Base-by-base conservation (phyloP, 768 basidiomycete species). In the Suillus paluster region DNA sequence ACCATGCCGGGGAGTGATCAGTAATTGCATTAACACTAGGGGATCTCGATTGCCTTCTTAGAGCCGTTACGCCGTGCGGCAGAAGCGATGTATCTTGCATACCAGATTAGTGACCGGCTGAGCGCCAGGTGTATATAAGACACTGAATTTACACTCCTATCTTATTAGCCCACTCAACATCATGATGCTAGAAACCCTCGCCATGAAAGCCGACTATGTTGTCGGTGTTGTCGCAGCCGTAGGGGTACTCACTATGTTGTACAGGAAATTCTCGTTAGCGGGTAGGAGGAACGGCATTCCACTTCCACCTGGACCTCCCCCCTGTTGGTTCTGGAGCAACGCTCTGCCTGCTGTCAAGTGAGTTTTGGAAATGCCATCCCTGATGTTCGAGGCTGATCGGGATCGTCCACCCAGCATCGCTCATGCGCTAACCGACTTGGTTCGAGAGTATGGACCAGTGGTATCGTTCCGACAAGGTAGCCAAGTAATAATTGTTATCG, bases 391-490 rank as follows among this genome's bases (percentile, higher is more conserved):
- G 8, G 48, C 23, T 4, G 17, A 44, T 21, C 11, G 53, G 21
- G 39, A 52, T n/a, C 46, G 27, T 34, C 21, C 23, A 14, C 17
- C 6, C 25, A 71, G 67, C 3, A 34, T 62, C 12, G 55, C 39
- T 5, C 53, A 33, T 21, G 21, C 17, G 2, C 82, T 85, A 50
- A 79, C 85, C 42, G 76, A 81, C 61, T 82, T 84, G 80, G 81
- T 82, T 3, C 77, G 84, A 63, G 68, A 79, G 61, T 86, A 87
- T 63, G 87, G 87, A 0, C 84, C 86, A 0, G 75, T 88, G 4
- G 80, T 86, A 56, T 78, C 83, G 0, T 69, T 88, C 2, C 77
- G 82, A 4, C 80, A 82, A 63, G 86, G 87, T 9, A 62, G 34
- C 23, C 11, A 67, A 15, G 60, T 69, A 6, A 62, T 41, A 6